Percentiles rank a stretch among this genome's conserved stretches.
phyloP scores from a whole-genome alignment of 1,284 basidiomycete species.

The Ustilago shanxiensis region DNA sequence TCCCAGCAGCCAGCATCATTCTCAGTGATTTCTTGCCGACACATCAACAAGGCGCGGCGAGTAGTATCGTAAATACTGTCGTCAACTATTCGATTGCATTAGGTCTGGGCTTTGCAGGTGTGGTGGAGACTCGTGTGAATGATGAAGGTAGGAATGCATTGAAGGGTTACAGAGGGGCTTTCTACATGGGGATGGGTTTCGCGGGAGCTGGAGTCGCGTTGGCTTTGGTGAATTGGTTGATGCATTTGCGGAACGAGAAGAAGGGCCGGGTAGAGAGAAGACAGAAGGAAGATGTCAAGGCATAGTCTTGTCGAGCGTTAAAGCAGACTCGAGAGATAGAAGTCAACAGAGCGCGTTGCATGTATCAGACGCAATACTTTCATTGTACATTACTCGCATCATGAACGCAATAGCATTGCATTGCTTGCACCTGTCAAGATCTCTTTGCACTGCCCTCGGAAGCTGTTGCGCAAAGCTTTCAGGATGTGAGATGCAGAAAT shows the following conservation, averaged over 20 bases:
- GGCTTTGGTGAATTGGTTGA: conserved; percentile 29
- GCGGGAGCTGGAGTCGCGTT: conserved; percentile 33
- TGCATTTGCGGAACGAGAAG: conserved; percentile 17
- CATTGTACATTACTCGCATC: too few species aligned
- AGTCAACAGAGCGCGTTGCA: too few species aligned
- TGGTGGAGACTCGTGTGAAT: conserved; percentile 55
- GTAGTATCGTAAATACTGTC: conserved; percentile 59
- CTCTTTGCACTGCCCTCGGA: too few species aligned
- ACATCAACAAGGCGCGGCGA: conserved; percentile 55
- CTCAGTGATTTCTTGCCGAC: conserved; percentile 46
- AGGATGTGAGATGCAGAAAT: too few species aligned
- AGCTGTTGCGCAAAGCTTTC: too few species aligned
- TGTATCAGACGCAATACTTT: too few species aligned
- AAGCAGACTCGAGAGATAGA: too few species aligned
- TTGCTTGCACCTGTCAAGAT: too few species aligned
- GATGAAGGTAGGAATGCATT: conserved; percentile 26
- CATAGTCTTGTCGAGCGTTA: neutral
- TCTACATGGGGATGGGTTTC: conserved; percentile 52
- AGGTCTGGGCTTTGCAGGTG: conserved; percentile 59
- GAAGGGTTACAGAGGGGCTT: conserved; percentile 45
- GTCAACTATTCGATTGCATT: conserved; percentile 61
- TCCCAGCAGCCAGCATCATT: conserved; percentile 55
- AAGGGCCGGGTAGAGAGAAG: neutral
- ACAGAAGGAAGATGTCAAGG: neutral
- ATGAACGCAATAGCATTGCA: too few species aligned